Conservation (phyloP, 805 yeast species). For the Saccharomycopsis sp. region DNA sequence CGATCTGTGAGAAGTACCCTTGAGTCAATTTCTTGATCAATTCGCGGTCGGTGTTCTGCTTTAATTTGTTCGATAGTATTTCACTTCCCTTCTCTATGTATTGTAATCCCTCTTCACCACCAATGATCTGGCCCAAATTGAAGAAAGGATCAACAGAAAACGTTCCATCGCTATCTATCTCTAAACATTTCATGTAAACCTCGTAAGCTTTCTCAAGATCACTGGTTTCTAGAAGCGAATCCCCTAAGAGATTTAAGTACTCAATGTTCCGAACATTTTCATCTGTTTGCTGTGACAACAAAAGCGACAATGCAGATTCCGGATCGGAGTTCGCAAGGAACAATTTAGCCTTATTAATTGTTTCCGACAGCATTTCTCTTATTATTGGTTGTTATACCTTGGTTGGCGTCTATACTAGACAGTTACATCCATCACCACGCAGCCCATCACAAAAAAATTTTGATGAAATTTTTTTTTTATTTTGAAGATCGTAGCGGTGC, state of each 20-base stretch:
- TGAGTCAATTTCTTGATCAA: conserved; percentile 57
- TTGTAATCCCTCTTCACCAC: conserved; percentile 68
- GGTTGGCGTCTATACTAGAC: no score
- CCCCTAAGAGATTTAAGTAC: conserved; percentile 58
- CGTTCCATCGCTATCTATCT: conserved; percentile 59
- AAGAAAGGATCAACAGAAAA: conserved; percentile 77
- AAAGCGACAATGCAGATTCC: conserved; percentile 44
- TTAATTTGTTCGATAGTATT: conserved; percentile 55
- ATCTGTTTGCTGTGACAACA: conserved; percentile 31
- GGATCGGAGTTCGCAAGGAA: conserved; percentile 44
- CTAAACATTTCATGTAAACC: conserved; percentile 51
- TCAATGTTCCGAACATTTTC: conserved; percentile 37
- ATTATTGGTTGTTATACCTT: no score
- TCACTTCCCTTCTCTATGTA: conserved; percentile 36
- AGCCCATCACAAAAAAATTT: background rate
- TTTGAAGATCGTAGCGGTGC: background rate
- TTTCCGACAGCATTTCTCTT: background rate
- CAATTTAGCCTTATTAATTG: conserved; percentile 36
- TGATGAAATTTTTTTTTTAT: no score
- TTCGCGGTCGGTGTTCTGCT: conserved; percentile 29
- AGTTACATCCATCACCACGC: no score
- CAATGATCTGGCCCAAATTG: conserved; percentile 85
- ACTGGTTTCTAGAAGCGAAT: conserved; percentile 71
- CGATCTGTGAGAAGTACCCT: conserved; percentile 80
- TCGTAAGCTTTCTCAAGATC: conserved; percentile 73